Evolutionary conservation across 371 early-diverging fungal genomes (phyloP), one percentile per base, ranked within the genome.

Genomic region (Actinomortierella ambigua): DNA sequence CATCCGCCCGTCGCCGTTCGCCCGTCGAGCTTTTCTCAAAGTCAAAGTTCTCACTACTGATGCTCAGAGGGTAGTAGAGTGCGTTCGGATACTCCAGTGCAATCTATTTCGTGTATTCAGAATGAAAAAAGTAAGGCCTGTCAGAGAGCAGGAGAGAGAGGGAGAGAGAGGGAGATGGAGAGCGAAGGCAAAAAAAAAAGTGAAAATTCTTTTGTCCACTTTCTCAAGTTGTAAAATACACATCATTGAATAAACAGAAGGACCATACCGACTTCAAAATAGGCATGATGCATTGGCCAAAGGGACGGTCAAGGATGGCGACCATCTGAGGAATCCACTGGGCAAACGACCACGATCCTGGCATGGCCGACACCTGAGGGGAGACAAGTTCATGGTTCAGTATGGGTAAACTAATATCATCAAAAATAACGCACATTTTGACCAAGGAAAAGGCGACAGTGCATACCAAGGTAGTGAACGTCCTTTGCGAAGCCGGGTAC

Each of bases 261-360:
- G 15, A 11, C 49, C 59, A 9, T 71, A 67, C 75, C 54, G 48
- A 20, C 9, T 22, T 50, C 22, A 73, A 48, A n/a, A 73, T 67
- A 18, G 75, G 75, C 68, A 67, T 73, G 26, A 75, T 61, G 14
- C 76, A 59, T 15, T 39, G 26, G 15, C 80, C 83, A 7, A 57
- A 55, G 13, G 71, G 60, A 34, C 83, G 82, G 57, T 86, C 88
- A 17, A 93, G 77, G 13, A 88, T 63, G 9, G 93, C 88, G 0
- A 92, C 87, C 55, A 93, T 59, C 52, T 93, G 92, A 8, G 91
- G 90, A 20, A 93, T 79, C 93, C 93, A 93, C 18, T 86, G 79
- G 23, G 92, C 81, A 66, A 88, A 87, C 51, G 82, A 82, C 91
- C 91, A 93, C n/a, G 71, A 67, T 2, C 78, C 57, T 15, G 67